Percentiles rank a stretch among this genome's conserved stretches.
Evolutionary conservation across 208 protist genomes (phyloP).

Genomic region (Crithidia expoeki): DNA sequence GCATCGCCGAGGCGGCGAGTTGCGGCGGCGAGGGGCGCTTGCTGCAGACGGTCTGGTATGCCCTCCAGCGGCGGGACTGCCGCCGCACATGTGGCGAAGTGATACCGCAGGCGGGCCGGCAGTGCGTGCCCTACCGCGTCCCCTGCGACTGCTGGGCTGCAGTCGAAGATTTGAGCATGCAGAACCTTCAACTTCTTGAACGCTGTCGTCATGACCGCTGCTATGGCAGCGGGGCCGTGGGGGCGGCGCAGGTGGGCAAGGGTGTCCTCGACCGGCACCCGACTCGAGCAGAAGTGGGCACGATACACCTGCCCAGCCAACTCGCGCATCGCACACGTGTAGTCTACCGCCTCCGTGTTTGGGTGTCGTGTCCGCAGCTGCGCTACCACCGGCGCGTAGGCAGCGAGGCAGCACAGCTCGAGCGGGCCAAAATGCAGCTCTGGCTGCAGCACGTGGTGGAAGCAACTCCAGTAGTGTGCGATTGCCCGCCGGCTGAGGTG

Average conservation of each 20-base stretch:
- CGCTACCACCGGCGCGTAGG: constrained; percentile 53
- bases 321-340: constrained; percentile 15
- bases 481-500: constrained; percentile 40
- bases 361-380: constrained; percentile 19
- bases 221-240: constrained; percentile 18
- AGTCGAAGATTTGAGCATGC: constrained; percentile 19
- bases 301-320: constrained; percentile 27
- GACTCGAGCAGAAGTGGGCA: constrained; percentile 25
- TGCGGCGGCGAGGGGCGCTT: constrained; percentile 4
- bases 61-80: neutral
- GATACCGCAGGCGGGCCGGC: constrained; percentile 9
- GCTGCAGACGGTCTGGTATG: constrained; percentile 8
- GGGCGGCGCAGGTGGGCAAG: constrained; percentile 22
- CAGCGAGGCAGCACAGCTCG: constrained; percentile 75
- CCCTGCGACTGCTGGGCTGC: neutral
- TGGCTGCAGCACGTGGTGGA: constrained; percentile 51
- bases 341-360: constrained; percentile 9
- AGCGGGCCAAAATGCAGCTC: constrained; percentile 59
- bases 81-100: constrained; percentile 9
- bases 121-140: neutral
- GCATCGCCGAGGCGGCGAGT: neutral
- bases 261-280: constrained; percentile 32
- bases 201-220: constrained; percentile 26
- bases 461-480: constrained; percentile 72
- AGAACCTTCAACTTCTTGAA: constrained; percentile 29